Base-by-base conservation (phyloP, 2,329 filamentous ascomycete genomes). In the Chalaropsis ovoidea region DNA sequence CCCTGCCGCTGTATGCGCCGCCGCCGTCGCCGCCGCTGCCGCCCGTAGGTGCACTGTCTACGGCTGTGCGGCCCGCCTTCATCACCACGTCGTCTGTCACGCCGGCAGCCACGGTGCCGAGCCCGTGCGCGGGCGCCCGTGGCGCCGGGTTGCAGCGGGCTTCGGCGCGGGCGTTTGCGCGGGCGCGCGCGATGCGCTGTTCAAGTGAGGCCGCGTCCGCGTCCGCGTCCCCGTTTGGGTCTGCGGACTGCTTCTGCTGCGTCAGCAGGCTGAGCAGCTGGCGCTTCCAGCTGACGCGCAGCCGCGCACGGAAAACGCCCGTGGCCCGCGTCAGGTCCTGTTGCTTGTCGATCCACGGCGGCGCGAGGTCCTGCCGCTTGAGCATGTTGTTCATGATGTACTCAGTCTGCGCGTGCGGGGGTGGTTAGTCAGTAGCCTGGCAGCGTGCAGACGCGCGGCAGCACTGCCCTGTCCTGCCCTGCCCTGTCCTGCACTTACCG, bases 361-460 rank as follows among this genome's bases (percentile, higher is more conserved):
- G 94, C 0, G 95, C 90, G 67, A 97, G 89, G 22, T 96, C 92
- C 75, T 99, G 94, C 67, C 88, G 87, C 76, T 96, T 89, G 69
- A 99, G 96, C 78, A 97, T 96, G 76, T 95, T 94, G 76, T 99
- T 97, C 87, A 97, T 88, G 71, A 97, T 89, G 74, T 96, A 96
- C 75, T 97, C 93, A 0, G 94, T 97, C 68, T 69, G 22, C n/a
- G 13, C 47, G 22, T 15, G 11, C 22, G 22, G 0, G 11, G 47
- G 3, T 13, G 47, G 11, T 24, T 27, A 39, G 35, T 39, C 8
- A 39, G 35, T 6, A 31, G 31, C 31, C 3, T 6, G 31, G 31
- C 31, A 31, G 31, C 31, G 31, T 31, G n/a, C n/a, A n/a, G n/a
- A n/a, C n/a, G n/a, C n/a, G n/a, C n/a, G n/a, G n/a, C n/a, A n/a